Percentiles rank a stretch among this genome's conserved stretches.
phyloP scores from a whole-genome alignment of 1,139 yeast species.

The Candida anutae region DNA sequence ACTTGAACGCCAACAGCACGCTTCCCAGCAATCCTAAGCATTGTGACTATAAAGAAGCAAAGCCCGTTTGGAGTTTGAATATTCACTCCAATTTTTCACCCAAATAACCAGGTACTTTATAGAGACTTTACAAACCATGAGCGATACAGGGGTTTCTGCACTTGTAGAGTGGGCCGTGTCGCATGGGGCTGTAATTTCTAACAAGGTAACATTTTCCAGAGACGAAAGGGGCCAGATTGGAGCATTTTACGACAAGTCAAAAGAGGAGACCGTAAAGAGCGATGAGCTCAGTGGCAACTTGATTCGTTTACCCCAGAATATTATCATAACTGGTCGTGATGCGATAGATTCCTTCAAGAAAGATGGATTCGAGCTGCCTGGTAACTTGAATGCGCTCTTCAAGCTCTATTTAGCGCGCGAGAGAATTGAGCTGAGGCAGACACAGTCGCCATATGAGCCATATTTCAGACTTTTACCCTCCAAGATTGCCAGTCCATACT shows the following conservation, averaged over 20 bases:
- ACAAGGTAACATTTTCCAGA: slow-evolving; percentile 15
- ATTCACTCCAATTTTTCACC: neutral
- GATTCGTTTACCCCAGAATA: slow-evolving; percentile 27
- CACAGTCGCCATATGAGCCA: slow-evolving; percentile 26
- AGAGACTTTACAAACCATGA: neutral
- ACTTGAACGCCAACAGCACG: too few relatives aligned
- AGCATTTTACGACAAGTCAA: slow-evolving; percentile 18
- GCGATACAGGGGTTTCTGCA: slow-evolving; percentile 2
- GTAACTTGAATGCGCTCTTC: slow-evolving; percentile 35
- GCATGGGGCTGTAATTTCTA: slow-evolving; percentile 39
- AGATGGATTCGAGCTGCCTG: slow-evolving; percentile 1
- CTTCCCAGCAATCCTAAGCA: too few relatives aligned
- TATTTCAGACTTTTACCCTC: slow-evolving; percentile 58
- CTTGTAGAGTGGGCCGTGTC: slow-evolving; percentile 43
- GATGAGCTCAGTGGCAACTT: slow-evolving; percentile 7
- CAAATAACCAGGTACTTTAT: neutral
- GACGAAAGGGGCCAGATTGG: slow-evolving; percentile 27
- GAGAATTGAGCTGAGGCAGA: slow-evolving; percentile 10
- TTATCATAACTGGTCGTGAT: slow-evolving; percentile 32
- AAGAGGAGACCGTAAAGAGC: slow-evolving; percentile 5
- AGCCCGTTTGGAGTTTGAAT: neutral
- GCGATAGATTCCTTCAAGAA: slow-evolving; percentile 36
- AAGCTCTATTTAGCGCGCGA: slow-evolving; percentile 41
- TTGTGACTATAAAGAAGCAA: too few relatives aligned
- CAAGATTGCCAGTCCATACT: slow-evolving; percentile 51